Conservation (phyloP, 345 rosid genomes). For the Brassica cretica region DNA sequence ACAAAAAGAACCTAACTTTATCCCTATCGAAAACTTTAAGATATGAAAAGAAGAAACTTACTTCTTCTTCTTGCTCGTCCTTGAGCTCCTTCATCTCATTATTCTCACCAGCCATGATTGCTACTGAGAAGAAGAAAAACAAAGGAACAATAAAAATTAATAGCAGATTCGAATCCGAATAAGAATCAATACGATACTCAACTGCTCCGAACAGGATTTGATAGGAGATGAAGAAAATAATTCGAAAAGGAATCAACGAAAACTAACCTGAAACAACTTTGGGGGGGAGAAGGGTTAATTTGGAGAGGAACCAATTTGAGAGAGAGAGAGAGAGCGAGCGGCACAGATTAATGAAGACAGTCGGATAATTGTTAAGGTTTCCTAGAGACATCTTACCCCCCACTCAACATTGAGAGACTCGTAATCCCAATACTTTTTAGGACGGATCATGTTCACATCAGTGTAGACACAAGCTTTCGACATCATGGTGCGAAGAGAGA, state of each 20-base stretch:
- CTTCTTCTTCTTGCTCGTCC: too few species aligned
- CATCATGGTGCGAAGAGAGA: slow-evolving; percentile 47
- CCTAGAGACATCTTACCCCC: slow-evolving; percentile 75
- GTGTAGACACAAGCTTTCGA: slow-evolving; percentile 88
- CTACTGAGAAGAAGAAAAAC: too few species aligned
- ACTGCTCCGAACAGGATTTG: neutral
- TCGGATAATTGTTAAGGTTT: too few species aligned
- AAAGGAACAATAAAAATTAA: too few species aligned
- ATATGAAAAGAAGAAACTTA: too few species aligned
- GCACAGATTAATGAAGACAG: slow-evolving; percentile 6
- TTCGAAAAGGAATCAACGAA: neutral
- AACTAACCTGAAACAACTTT: neutral
- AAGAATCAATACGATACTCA: too few species aligned
- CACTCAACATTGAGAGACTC: slow-evolving; percentile 73
- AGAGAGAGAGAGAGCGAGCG: slow-evolving; percentile 12
- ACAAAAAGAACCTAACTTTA: too few species aligned
- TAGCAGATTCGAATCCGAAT: too few species aligned
- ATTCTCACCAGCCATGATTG: too few species aligned
- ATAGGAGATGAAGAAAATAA: neutral
- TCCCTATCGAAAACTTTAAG: too few species aligned
- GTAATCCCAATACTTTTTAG: slow-evolving; percentile 96
- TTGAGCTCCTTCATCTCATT: too few species aligned
- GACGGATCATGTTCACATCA: slow-evolving; percentile 77
- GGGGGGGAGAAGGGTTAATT: neutral
- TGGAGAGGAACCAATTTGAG: slow-evolving; percentile 3